phyloP scores from a whole-genome alignment of 1,284 basidiomycete genomes.

The Leccinum fuscescens region DNA sequence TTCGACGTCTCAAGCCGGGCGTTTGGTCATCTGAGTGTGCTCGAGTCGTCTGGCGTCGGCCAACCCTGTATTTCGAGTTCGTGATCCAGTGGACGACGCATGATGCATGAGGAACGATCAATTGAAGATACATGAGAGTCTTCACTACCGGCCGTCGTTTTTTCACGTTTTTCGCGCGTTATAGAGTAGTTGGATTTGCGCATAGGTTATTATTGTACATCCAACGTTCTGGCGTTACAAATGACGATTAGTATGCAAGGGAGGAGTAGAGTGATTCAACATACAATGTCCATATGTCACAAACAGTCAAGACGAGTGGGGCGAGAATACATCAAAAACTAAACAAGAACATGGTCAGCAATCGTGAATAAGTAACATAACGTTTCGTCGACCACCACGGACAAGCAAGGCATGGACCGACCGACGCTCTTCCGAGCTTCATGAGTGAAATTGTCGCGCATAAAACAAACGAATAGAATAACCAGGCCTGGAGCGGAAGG shows the following conservation, averaged over 20 bases:
- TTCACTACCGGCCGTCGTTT: background rate
- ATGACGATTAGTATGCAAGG: background rate
- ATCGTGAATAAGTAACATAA: background rate
- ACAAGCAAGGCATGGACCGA: background rate
- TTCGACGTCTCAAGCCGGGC: too few relatives aligned
- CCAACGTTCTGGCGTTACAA: slow-evolving; percentile 4
- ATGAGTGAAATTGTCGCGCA: background rate
- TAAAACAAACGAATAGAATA: background rate
- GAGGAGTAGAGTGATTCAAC: background rate
- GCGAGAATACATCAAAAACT: slow-evolving; percentile 1
- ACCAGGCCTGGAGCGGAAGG: slow-evolving; percentile 13
- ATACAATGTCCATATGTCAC: slow-evolving; percentile 1
- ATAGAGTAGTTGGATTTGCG: background rate
- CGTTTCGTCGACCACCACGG: background rate
- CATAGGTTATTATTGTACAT: slow-evolving; percentile 5
- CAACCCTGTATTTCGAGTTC: background rate
- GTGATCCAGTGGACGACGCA: background rate
- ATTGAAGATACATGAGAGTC: too few relatives aligned
- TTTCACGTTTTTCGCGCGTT: background rate
- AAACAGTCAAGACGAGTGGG: background rate
- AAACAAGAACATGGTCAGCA: background rate
- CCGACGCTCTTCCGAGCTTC: background rate
- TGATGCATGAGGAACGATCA: too few relatives aligned
- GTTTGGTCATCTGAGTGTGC: background rate
- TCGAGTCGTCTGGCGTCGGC: background rate